A percentile compares a stretch with the other conserved stretches of the same genome.
Evolutionary conservation across 257 asterid genomes (phyloP).

Genomic region (Rubia yunnanensis): DNA sequence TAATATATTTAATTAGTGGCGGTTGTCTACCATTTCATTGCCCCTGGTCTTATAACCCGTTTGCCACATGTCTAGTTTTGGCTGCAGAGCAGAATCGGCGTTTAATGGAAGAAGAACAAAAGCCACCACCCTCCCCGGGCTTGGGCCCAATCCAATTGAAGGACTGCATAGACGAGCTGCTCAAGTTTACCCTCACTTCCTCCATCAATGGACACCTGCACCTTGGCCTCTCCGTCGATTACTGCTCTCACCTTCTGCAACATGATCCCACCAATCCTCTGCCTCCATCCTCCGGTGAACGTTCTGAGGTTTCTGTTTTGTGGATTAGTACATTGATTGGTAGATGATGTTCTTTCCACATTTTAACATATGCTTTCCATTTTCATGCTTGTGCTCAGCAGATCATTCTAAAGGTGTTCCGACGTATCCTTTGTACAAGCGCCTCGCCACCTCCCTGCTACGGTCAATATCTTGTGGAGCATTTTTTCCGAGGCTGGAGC

Average conservation of each 20-base stretch:
- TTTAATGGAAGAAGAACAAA: conserved; percentile 1
- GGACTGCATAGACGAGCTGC: conserved; percentile 50
- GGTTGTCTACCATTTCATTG: too few species aligned
- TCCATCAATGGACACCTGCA: conserved; percentile 35
- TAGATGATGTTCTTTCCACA: neutral
- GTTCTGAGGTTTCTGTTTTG: neutral
- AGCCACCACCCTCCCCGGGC: conserved; percentile 38
- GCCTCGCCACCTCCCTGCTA: conserved; percentile 48
- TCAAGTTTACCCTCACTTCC: conserved; percentile 43
- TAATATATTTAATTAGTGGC: too few species aligned
- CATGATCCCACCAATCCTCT: conserved; percentile 27
- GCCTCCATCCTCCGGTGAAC: conserved; percentile 19
- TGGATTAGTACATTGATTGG: neutral
- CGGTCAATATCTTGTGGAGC: conserved; percentile 39
- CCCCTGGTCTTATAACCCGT: too few species aligned
- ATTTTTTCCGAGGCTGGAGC: conserved; percentile 19
- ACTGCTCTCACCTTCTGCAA: conserved; percentile 50
- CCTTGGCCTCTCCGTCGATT: conserved; percentile 48
- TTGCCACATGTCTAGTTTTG: too few species aligned
- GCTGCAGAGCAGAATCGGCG: neutral
- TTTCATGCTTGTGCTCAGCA: conserved; percentile 6
- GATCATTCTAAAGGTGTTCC: conserved; percentile 48
- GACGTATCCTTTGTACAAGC: conserved; percentile 63
- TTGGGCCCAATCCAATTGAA: conserved; percentile 25
- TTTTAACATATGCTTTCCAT: neutral